Evolutionary conservation across 306 rosid genomes (phyloP), one percentile per base, ranked within the genome.

Genomic region (Lupinus albus): DNA sequence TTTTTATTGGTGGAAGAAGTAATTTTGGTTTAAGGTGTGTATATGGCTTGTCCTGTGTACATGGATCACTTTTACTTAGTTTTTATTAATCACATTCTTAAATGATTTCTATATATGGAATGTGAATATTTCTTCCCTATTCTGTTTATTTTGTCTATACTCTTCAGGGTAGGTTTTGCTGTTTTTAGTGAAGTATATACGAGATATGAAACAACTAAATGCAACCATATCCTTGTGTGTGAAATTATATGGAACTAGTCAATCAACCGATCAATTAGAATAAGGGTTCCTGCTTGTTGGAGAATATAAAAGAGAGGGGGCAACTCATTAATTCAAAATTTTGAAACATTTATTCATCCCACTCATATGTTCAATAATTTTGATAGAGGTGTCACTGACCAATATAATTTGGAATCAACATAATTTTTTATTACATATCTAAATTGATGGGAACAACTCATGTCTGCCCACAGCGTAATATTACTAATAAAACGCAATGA

Each of bases 361-460:
- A 12, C 44, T 39, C 12, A 8, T 33, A 33, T 33, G 8, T 39
- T 12, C 45, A 8, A 9, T 39, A 39, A 39, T 39, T 39, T 39
- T 0, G 45, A 10, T 12, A 8, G 45, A 38, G 12, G 67, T 68
- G 77, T 64, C 74, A 74, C 77, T 64, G 67, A 50, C 7, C 8
- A 33, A 11, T 8, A 41, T 71, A 48, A 47, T 7, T 20, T 46
- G 52, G 25, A 64, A 53, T 48, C 36, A 11, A 12, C 33, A 7
- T 61, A 18, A 32, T 25, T 30, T 44, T 12, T 25, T 25, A 1
- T 47, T 2, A n/a, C n/a, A n/a, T n/a, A 48, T 13, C 28, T 56
- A n/a, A 65, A 57, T 50, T 10, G 7, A 32, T 25, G 11, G 46
- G 16, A 39, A 32, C 35, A 45, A 57, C 67, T 59, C 38, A 72